These are phyloP conservation scores for Vaccinium myrtillus DNA, from an alignment of 148 eudicot genomes.

Conservation along the genomic window DNA sequence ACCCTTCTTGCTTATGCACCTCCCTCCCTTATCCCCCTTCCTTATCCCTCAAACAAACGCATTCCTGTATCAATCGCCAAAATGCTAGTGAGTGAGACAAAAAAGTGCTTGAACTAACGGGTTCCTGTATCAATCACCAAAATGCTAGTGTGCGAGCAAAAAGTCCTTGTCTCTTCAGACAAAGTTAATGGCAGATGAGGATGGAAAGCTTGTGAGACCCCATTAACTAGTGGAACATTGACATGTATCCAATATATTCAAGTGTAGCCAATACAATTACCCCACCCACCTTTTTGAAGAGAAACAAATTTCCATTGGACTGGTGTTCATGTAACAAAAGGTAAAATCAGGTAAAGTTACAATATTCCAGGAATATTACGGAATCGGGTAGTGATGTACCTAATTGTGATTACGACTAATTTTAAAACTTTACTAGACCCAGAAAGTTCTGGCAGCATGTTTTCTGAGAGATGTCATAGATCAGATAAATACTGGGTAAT, in stretches of 20 bases:
- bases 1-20: no score
- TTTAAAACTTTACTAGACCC: not conserved
- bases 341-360: not conserved
- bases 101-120: not conserved
- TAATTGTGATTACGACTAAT: not conserved
- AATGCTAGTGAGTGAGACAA: not conserved
- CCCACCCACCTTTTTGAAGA: constrained; percentile 5
- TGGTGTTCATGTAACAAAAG: not conserved
- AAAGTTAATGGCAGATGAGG: constrained; percentile 7
- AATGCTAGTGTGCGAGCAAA: not conserved
- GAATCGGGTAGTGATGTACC: not conserved
- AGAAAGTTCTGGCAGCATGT: not conserved
- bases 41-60: no score
- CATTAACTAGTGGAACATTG: constrained; percentile 23
- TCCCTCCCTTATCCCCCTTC: no score
- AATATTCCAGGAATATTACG: constrained; percentile 12
- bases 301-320: not conserved
- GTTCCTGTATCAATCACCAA: no score
- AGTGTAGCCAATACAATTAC: not conserved
- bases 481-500: not conserved
- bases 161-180: constrained; percentile 9
- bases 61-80: no score
- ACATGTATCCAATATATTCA: constrained; percentile 16
- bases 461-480: not conserved
- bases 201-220: constrained; percentile 8